A percentile compares a stretch with the other conserved stretches of the same genome.
Conservation (phyloP, 192 early-diverging fungal genomes). For the Pilobolus umbonatus region DNA sequence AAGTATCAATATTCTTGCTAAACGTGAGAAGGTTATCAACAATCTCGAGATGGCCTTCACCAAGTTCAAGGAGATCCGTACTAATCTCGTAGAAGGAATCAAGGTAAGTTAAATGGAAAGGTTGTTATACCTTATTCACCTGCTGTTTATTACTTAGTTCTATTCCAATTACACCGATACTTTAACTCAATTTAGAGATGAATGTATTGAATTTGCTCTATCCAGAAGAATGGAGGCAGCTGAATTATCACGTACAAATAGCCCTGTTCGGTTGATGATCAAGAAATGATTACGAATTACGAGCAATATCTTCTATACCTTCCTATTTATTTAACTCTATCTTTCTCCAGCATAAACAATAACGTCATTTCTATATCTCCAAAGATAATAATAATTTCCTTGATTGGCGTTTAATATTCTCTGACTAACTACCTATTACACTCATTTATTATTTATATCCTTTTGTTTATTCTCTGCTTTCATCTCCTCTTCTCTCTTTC, state of each 20-base stretch:
- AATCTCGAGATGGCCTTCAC: conserved; percentile 73
- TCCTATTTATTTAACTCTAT: no score
- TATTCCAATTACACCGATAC: conserved; percentile 35
- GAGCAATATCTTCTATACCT: no score
- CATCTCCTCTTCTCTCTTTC: neutral
- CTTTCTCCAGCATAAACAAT: no score
- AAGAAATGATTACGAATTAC: no score
- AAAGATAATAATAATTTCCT: no score
- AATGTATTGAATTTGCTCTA: conserved; percentile 31
- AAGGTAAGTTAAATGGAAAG: conserved; percentile 40
- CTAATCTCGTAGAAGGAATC: conserved; percentile 74
- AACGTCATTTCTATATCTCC: no score
- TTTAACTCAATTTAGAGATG: conserved; percentile 23
- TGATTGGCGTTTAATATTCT: no score
- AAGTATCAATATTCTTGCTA: conserved; percentile 50
- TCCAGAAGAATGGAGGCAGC: conserved; percentile 29
- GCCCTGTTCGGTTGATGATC: no score
- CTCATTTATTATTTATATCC: no score
- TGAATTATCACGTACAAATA: conserved; percentile 23
- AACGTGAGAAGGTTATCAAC: conserved; percentile 67
- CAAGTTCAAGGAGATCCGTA: conserved; percentile 68
- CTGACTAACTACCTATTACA: no score
- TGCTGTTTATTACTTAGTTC: conserved; percentile 17
- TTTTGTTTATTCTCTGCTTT: neutral
- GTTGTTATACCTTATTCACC: neutral